Evolutionary conservation across 1,284 basidiomycete species (phyloP), one percentile per base, ranked within the genome.

Genomic region (Trametes versicolor): DNA sequence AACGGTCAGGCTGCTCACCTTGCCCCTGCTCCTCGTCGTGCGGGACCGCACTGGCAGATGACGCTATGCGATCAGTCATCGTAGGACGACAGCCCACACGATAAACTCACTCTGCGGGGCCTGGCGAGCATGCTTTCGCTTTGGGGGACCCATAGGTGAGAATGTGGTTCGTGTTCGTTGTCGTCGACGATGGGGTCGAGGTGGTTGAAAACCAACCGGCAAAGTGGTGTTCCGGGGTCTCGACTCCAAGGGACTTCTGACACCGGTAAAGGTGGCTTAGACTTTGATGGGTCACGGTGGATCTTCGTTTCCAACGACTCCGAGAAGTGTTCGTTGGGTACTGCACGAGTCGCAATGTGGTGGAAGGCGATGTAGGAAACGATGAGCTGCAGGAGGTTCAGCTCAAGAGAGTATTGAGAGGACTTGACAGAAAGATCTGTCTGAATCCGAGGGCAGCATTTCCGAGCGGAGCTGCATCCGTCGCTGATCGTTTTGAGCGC

Each of bases 1-100:
- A 64, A 50, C 27, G 65, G 63, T 64, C 53, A 47, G 47, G 47
- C 21, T 55, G 76, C 81, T 75, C 67, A 85, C 85, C 79, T 82
- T 85, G 73, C 85, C 87, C 76, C 83, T 85, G 67, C 81, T 83
- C 78, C 87, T 83, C 70, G 88, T 91, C 66, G 82, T 87, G 70
- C 89, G 86, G 62, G 88, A 84, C 72, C 89, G 88, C 71, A 85
- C 89, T 90, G 74, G 52, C 43, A 58, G 59, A 52, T 32, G 61
- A 52, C 61, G 49, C 54, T 62, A 47, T 57, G 60, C 69, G 63
- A 67, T 75, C 71, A 74, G 72, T 60, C 39, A 65, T 49, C 29
- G 63, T 39, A 56, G 54, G 55, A 57, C 56, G 56, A 45, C 54
- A 25, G 29, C 21, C 58, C 51, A 60, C 48, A n/a, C 41, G 53